Conservation (phyloP, 306 rosid genomes). For the Dalbergia cochinchinensis region DNA sequence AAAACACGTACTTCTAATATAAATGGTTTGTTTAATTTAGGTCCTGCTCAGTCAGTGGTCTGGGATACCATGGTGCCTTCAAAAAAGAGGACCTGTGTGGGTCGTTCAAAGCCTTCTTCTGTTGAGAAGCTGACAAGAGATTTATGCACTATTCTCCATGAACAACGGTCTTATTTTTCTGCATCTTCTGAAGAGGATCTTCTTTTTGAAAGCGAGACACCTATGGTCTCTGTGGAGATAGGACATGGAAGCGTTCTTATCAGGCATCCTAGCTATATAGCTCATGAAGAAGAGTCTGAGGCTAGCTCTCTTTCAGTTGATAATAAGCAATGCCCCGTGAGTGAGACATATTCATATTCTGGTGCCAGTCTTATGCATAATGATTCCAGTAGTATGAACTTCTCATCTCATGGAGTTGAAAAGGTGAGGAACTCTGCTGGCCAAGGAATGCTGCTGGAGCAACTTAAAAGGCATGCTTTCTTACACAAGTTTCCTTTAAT, state of each 20-base stretch:
- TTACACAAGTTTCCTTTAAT: conserved; percentile 32
- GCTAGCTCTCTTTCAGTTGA: conserved; percentile 96
- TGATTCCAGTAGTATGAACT: conserved; percentile 50
- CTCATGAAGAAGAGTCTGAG: conserved; percentile 95
- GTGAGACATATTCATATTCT: conserved; percentile 74
- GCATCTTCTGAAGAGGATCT: conserved; percentile 92
- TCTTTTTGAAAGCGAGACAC: conserved; percentile 87
- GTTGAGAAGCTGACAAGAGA: conserved; percentile 97
- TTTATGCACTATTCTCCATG: conserved; percentile 86
- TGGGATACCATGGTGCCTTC: conserved; percentile 97
- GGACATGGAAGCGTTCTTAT: conserved; percentile 98
- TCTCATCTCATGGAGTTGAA: conserved; percentile 56
- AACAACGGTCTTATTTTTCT: conserved; percentile 89
- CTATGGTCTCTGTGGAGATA: conserved; percentile 98
- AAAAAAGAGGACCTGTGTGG: conserved; percentile 86
- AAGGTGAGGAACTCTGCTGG: conserved; percentile 62
- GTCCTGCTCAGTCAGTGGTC: conserved; percentile 90
- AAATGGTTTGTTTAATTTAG: conserved; percentile 55
- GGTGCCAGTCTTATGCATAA: conserved; percentile 51
- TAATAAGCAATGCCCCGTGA: conserved; percentile 62
- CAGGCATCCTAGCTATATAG: conserved; percentile 87
- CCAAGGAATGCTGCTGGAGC: conserved; percentile 67
- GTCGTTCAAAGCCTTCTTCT: conserved; percentile 85
- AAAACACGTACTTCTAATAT: conserved; percentile 37
- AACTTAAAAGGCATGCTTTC: conserved; percentile 68